Evolutionary conservation across 371 early-diverging fungal genomes (phyloP), one percentile per base, ranked within the genome.

Genomic region (Phascolomyces articulosus): DNA sequence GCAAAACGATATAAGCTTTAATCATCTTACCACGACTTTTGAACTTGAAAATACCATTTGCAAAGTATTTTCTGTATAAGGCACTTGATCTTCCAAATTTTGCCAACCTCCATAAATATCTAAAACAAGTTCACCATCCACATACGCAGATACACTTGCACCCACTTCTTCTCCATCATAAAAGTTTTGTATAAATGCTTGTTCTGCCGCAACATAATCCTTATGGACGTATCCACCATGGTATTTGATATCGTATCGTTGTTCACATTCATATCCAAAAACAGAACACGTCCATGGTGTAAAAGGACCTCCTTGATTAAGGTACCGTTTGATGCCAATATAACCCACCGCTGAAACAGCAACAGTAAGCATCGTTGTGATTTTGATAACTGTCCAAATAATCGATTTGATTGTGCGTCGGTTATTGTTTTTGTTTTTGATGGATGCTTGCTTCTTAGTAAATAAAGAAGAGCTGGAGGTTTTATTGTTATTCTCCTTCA

Each of bases 11-110:
- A 4, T 15, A 27, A 56, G 3, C n/a, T n/a, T n/a, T 21, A 31
- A 65, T 2, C 21, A 54, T 27, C 40, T 59, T 72, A 87, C 85
- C 65, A 91, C 67, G 3, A 69, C 76, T 72, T 91, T 91, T 29
- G 88, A 84, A 31, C 79, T 72, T 0, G 91, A 91, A 69, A 85
- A 91, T 2, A 91, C 89, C 64, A 89, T 77, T 64, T 87, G 87
- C 40, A 93, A 68, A 0, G 87, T 85, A 24, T 76, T 60, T 34
- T 85, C 73, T 38, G 81, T 69, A 65, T 88, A 93, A 7, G 64
- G 70, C 0, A 60, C 71, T 2, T 58, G 65, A 10, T 67, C 64
- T 27, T 69, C 68, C 8, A 68, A 54, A 62, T 90, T 86, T 60
- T 81, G 83, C 80, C 80, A 83, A 3, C 93, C 93, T 7, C 89